Conservation (phyloP, 2,329 filamentous ascomycete genomes). For the Keithomyces neogunnii region DNA sequence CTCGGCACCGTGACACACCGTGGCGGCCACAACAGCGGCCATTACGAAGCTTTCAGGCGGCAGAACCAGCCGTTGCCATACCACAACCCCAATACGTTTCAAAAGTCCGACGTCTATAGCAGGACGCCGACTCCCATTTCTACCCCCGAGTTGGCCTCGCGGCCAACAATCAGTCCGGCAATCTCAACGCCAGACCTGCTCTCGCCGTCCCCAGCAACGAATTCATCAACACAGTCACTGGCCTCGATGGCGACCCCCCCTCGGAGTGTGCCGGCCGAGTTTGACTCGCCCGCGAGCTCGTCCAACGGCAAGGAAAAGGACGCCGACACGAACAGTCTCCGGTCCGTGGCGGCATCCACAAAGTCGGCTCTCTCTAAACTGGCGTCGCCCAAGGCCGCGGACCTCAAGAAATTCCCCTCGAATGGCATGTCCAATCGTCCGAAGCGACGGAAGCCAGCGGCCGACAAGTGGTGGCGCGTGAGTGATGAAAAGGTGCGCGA, state of each 20-base stretch:
- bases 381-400: constrained; percentile 27
- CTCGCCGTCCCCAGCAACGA: constrained; percentile 25
- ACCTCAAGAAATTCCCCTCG: constrained; percentile 14
- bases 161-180: constrained; percentile 30
- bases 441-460: constrained; percentile 47
- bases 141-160: constrained; percentile 36
- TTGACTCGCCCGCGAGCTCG: constrained; percentile 16
- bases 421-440: constrained; percentile 24
- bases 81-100: constrained; percentile 74
- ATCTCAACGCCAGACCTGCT: constrained; percentile 40
- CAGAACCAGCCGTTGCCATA: constrained; percentile 74
- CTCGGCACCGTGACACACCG: constrained; percentile 88
- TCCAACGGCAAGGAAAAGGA: constrained; percentile 30
- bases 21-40: constrained; percentile 89
- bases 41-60: constrained; percentile 92
- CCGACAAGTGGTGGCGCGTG: constrained; percentile 89
- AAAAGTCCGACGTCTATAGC: constrained; percentile 66
- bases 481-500: constrained; percentile 96
- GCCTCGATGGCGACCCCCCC: constrained; percentile 22
- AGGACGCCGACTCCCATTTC: constrained; percentile 45
- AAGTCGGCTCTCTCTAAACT: constrained; percentile 44
- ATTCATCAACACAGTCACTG: constrained; percentile 28
- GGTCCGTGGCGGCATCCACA: constrained; percentile 48
- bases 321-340: constrained; percentile 42
- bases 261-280: constrained; percentile 23